Conservation (phyloP, 2,329 filamentous ascomycete species). For the Hymenoscyphus occultus region DNA sequence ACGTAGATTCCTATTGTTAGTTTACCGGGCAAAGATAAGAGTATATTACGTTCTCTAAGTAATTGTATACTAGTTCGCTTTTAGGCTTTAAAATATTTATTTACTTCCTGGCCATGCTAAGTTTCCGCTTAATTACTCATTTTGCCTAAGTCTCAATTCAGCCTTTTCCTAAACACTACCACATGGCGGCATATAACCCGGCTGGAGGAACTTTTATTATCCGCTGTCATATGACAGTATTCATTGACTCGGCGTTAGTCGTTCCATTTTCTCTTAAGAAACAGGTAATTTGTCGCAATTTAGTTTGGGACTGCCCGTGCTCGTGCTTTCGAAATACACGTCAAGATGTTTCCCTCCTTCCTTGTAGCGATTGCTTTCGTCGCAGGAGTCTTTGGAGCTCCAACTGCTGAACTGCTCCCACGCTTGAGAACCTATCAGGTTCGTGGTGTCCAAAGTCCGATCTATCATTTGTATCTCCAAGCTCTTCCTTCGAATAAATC, state of each 20-base stretch:
- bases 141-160: constrained; percentile 23
- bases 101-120: neutral
- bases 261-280: neutral
- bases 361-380: constrained; percentile 5
- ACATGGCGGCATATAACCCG: constrained; percentile 4
- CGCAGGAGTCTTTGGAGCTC: neutral
- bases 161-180: constrained; percentile 20
- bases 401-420: constrained; percentile 8
- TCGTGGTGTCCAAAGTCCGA: constrained; percentile 47
- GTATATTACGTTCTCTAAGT: too few species aligned
- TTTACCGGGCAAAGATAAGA: too few species aligned
- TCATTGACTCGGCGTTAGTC: neutral
- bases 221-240: constrained; percentile 16
- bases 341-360: neutral
- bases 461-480: constrained; percentile 54
- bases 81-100: too few species aligned
- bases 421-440: constrained; percentile 43
- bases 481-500: constrained; percentile 35
- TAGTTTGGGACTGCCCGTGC: neutral
- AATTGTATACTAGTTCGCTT: too few species aligned
- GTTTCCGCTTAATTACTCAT: neutral
- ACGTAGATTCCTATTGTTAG: too few species aligned
- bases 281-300: neutral
- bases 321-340: neutral
- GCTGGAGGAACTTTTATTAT: constrained; percentile 9